phyloP scores from a whole-genome alignment of 352 stramenopile species.

The Globisporangium uncinulatum region DNA sequence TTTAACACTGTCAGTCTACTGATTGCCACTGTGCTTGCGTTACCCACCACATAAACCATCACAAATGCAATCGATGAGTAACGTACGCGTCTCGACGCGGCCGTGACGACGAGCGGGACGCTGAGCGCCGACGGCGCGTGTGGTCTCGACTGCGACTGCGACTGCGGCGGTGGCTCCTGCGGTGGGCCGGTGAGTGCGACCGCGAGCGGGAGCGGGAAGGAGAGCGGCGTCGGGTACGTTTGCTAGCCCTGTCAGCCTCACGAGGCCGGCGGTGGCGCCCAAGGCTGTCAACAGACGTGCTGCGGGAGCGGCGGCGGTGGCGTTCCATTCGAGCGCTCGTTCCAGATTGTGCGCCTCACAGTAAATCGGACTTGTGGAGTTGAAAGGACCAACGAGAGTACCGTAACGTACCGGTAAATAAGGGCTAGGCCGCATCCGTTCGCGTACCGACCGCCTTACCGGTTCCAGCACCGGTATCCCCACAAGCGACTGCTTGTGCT shows the following conservation, averaged over 20 bases:
- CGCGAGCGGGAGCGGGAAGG: constrained; percentile 17
- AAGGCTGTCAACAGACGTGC: constrained; percentile 60
- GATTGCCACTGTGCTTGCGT: too few species aligned
- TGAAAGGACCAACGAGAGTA: too few species aligned
- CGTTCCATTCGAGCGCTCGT: constrained; percentile 1
- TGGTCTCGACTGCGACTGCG: constrained; percentile 21
- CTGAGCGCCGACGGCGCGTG: constrained; percentile 8
- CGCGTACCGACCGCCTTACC: too few species aligned
- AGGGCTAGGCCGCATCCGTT: too few species aligned
- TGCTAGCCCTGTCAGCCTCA: constrained; percentile 8
- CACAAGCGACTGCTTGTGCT: too few species aligned
- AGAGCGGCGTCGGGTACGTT: constrained; percentile 14
- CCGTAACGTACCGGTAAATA: too few species aligned
- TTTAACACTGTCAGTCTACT: too few species aligned
- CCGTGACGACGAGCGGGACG: constrained; percentile 15
- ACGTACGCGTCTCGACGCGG: constrained; percentile 6
- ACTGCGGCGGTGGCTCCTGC: constrained; percentile 15
- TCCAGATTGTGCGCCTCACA: background rate
- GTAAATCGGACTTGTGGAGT: too few species aligned
- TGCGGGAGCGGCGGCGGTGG: constrained; percentile 37
- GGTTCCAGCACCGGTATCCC: too few species aligned
- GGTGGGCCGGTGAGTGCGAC: constrained; percentile 27
- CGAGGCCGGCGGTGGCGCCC: constrained; percentile 20
- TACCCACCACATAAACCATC: too few species aligned
- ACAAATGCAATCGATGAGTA: too few species aligned